These are phyloP conservation scores for Bruguiera hainesii DNA, from an alignment of 441 rosid genomes.

Conservation along the genomic window DNA sequence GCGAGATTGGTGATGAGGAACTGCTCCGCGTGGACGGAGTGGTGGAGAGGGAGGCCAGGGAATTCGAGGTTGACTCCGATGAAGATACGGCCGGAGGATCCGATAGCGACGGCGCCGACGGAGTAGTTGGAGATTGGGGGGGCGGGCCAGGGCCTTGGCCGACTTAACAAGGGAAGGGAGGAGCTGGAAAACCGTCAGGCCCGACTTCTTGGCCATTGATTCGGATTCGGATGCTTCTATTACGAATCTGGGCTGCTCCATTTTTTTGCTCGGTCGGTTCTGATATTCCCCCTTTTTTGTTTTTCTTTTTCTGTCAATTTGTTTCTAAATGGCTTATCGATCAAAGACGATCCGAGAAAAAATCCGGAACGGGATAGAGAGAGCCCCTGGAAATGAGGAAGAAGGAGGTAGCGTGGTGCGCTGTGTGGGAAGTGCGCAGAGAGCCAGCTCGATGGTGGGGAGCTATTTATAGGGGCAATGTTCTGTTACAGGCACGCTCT, in stretches of 20 bases:
- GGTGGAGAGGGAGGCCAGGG: constrained; percentile 75
- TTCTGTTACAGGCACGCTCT: too few species aligned
- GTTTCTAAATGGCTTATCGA: background rate
- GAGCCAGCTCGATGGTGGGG: background rate
- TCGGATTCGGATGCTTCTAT: constrained; percentile 65
- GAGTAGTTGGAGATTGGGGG: constrained; percentile 73
- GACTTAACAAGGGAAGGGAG: constrained; percentile 62
- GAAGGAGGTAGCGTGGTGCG: background rate
- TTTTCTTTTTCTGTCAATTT: too few species aligned
- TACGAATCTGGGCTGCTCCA: constrained; percentile 67
- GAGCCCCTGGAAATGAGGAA: constrained; percentile 24
- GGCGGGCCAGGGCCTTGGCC: constrained; percentile 61
- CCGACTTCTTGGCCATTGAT: constrained; percentile 53
- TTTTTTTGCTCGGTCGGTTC: background rate
- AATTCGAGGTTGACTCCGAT: constrained; percentile 84
- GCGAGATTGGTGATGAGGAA: constrained; percentile 64
- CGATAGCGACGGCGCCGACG: constrained; percentile 79
- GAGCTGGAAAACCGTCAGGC: constrained; percentile 50
- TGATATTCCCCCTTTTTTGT: too few species aligned
- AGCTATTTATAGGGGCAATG: constrained; percentile 16
- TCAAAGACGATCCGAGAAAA: background rate
- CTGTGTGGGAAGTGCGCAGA: background rate
- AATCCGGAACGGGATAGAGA: constrained; percentile 9
- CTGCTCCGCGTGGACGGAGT: constrained; percentile 81
- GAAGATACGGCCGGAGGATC: constrained; percentile 88